Conservation (phyloP, 2,329 filamentous ascomycete species). For the Fusarium liriodendri region DNA sequence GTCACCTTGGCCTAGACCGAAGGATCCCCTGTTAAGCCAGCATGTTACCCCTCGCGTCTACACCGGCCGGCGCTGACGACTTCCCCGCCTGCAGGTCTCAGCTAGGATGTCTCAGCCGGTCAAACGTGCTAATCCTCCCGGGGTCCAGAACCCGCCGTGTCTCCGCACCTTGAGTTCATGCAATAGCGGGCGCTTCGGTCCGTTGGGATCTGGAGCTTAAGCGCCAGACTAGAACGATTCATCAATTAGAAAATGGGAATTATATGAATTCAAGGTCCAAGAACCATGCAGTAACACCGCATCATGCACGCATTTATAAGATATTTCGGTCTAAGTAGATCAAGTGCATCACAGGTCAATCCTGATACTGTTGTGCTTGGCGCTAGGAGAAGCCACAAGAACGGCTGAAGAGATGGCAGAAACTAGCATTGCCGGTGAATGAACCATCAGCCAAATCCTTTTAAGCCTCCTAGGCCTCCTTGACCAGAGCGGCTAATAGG, state of each 20-base stretch:
- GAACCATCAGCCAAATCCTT: no score
- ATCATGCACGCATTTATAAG: no score
- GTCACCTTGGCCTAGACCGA: no score
- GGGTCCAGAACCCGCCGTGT: background rate
- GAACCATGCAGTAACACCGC: no score
- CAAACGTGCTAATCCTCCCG: background rate
- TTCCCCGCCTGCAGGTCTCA: background rate
- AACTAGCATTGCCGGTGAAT: no score
- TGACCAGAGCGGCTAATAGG: no score
- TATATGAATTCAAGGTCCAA: background rate
- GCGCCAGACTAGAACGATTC: no score
- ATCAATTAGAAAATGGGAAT: background rate
- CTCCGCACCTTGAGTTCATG: background rate
- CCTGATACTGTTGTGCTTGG: background rate
- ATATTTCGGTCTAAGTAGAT: background rate
- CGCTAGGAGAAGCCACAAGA: no score
- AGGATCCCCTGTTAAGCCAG: no score
- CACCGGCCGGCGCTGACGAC: background rate
- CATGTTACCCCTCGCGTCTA: background rate
- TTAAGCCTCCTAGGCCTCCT: no score
- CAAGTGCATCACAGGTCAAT: background rate
- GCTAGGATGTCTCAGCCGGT: background rate
- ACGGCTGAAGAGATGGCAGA: no score
- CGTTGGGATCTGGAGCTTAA: no score
- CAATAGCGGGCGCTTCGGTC: background rate